Percentiles rank a stretch among this genome's conserved stretches.
These are phyloP conservation scores for Carex scoparia DNA, from an alignment of 176 grass and related monocot species.

Conservation along the genomic window DNA sequence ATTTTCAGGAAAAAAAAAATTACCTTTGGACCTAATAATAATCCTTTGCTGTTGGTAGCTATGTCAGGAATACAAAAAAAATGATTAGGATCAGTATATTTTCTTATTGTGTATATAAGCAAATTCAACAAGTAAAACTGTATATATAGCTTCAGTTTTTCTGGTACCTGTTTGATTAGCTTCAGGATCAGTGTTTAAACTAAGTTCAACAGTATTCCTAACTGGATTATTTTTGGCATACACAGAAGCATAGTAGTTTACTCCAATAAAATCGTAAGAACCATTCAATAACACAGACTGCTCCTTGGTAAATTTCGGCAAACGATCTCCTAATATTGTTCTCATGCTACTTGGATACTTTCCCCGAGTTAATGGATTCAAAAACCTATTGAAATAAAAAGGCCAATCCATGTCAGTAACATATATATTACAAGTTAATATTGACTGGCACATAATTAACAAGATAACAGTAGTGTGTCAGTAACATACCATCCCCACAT, in stretches of 20 bases:
- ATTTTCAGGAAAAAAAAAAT: not conserved
- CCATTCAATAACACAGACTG: slow-evolving; percentile 30
- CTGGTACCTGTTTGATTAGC: slow-evolving; percentile 26
- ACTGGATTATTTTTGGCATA: slow-evolving; percentile 25
- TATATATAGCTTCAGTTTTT: not conserved
- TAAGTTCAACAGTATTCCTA: not conserved
- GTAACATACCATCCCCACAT: slow-evolving; percentile 53
- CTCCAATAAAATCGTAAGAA: slow-evolving; percentile 62
- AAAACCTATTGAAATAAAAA: slow-evolving; percentile 24
- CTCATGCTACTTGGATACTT: slow-evolving; percentile 64
- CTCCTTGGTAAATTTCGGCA: slow-evolving; percentile 48
- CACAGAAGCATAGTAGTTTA: slow-evolving; percentile 68
- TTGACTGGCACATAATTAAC: not conserved
- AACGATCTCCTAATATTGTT: slow-evolving; percentile 35
- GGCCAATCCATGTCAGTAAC: not conserved
- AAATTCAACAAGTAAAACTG: not conserved
- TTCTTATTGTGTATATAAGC: not conserved
- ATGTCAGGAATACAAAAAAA: not conserved
- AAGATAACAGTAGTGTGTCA: not conserved
- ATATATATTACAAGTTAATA: not conserved
- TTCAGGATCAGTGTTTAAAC: slow-evolving; percentile 40
- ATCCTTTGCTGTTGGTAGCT: slow-evolving; percentile 16
- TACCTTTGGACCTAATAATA: slow-evolving; percentile 29
- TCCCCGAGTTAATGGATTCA: slow-evolving; percentile 57
- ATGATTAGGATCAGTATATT: not conserved